Percentiles rank a stretch among this genome's conserved stretches.
These are phyloP conservation scores for Plasmodium relictum DNA, from an alignment of 169 alveolate species.

Conservation along the genomic window DNA sequence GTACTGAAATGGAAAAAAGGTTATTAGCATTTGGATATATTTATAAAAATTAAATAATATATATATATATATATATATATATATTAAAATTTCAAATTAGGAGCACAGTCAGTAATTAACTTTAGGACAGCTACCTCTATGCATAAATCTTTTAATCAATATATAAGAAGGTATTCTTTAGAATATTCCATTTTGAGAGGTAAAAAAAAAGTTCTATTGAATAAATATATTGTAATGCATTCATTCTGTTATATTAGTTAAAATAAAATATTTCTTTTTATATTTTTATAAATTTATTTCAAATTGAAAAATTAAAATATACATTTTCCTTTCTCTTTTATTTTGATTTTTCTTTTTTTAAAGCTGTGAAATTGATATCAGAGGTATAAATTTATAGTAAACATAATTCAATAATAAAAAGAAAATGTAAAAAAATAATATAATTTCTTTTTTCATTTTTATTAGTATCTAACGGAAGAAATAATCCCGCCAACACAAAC, in stretches of 20 bases:
- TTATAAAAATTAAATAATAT: background rate
- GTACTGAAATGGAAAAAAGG: constrained; percentile 70
- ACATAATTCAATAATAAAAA: background rate
- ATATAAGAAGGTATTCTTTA: constrained; percentile 57
- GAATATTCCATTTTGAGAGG: constrained; percentile 71
- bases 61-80: constrained; percentile 6
- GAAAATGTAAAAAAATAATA: no score
- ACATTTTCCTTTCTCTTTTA: background rate
- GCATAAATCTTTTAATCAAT: constrained; percentile 58
- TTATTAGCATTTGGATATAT: constrained; percentile 1
- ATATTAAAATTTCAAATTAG: constrained; percentile 13
- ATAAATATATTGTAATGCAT: background rate
- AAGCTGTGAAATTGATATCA: constrained; percentile 64
- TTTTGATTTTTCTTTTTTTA: constrained; percentile 2
- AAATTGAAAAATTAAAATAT: background rate
- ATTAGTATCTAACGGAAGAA: constrained; percentile 54
- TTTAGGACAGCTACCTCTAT: constrained; percentile 73
- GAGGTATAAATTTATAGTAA: constrained; percentile 20
- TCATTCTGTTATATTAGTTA: background rate
- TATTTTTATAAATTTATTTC: background rate
- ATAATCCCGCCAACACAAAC: constrained; percentile 75
- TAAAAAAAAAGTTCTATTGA: constrained; percentile 2
- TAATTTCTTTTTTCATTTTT: background rate
- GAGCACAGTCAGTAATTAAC: constrained; percentile 65
- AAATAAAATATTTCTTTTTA: background rate